Evolutionary conservation across 2,329 filamentous ascomycete species (phyloP), one percentile per base, ranked within the genome.

Genomic region (Cladosporium velox): DNA sequence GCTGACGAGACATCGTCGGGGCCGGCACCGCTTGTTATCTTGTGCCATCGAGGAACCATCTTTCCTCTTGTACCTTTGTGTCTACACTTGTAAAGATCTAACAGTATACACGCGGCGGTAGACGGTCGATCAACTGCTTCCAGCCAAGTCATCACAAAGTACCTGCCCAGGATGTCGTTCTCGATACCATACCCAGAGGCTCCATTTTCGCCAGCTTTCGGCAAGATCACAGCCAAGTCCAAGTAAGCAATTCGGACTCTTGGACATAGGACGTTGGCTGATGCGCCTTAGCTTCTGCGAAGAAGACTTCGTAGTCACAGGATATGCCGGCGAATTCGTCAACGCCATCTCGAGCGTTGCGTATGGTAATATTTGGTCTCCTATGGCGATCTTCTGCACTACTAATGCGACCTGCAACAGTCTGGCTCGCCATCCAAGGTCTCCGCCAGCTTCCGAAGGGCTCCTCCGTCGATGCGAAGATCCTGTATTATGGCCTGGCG

Each of bases 261-360:
- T 11, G 1, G 10, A 24, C 41, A n/a, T 5, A 18, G 3, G 21
- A 4, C n/a, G 8, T 47, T 47, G 1, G 41, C 41, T 47, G 8
- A 47, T 24, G 4, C 4, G 10, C 7, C 26, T 7, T 8, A 58
- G 55, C 12, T 58, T 58, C 30, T 58, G 55, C 18, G 55, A 58
- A 58, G 55, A 58, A 35, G 55, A 58, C 35, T 58, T 58, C 55
- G 55, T 38, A 6, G 35, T 58, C 32, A 34, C 55, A 15, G 32
- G 32, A 58, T 58, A 58, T 18, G 35, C 35, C 26, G 55, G 55
- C 11, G 55, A 58, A 15, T 34, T 58, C 26, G 55, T 58, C 55
- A 58, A 58, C 6, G 35, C 55, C 18, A 21, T 58, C 4, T 35
- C 55, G 10, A 58, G 35, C 28, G 24, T 58, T 26, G 55, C 41